Evolutionary conservation across 768 basidiomycete genomes (phyloP).

Genomic region (Punctularia strigosozonata): DNA sequence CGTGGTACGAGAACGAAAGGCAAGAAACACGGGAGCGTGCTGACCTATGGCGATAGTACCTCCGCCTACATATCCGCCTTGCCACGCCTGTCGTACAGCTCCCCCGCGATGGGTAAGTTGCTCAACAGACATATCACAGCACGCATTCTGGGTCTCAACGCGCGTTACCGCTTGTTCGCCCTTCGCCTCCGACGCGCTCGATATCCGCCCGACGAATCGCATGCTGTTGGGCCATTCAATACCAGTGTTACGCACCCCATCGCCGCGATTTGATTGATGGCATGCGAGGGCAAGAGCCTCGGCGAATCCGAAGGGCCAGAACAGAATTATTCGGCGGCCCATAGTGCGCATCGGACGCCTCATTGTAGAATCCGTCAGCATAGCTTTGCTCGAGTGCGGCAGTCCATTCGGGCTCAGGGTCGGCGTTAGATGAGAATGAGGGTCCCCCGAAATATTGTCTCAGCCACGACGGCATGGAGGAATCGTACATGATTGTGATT

Average conservation of each 20-base stretch:
- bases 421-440: too few species aligned
- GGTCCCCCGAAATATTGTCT: too few species aligned
- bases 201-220: slow-evolving; percentile 35
- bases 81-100: slow-evolving; percentile 42
- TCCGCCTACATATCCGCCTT: slow-evolving; percentile 57
- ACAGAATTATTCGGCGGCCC: slow-evolving; percentile 42
- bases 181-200: slow-evolving; percentile 16
- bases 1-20: too few species aligned
- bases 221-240: slow-evolving; percentile 26
- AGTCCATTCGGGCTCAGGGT: slow-evolving; percentile 51
- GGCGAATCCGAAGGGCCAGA: slow-evolving; percentile 25
- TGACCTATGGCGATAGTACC: too few species aligned
- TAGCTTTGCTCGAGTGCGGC: slow-evolving; percentile 44
- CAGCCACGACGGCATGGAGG: too few species aligned
- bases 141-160: slow-evolving; percentile 23
- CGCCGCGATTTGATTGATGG: slow-evolving; percentile 37
- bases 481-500: too few species aligned
- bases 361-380: slow-evolving; percentile 35
- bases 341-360: slow-evolving; percentile 47
- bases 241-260: slow-evolving; percentile 39
- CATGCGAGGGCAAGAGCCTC: slow-evolving; percentile 35
- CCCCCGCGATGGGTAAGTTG: slow-evolving; percentile 46
- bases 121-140: slow-evolving; percentile 47
- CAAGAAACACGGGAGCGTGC: too few species aligned
- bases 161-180: slow-evolving; percentile 20